Conservation (phyloP, 2,329 filamentous ascomycete genomes). For the Aspergillus flavus region DNA sequence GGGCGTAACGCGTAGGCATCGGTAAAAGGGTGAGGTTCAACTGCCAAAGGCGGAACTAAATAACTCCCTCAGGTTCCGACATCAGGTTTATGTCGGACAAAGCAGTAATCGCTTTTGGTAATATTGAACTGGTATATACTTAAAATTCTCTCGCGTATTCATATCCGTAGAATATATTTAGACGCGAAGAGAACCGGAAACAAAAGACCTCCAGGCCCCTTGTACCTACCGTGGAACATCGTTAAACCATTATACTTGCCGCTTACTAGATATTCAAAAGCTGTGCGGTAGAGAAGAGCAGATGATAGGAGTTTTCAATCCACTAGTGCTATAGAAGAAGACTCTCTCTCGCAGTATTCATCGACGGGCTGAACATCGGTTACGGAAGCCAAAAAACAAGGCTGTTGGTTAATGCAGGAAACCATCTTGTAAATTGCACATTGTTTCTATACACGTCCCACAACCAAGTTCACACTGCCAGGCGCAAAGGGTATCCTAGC, state of each 20-base stretch:
- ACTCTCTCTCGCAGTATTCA: not conserved
- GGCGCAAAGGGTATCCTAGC: constrained; percentile 24
- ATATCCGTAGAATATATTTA: not conserved
- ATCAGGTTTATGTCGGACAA: not conserved
- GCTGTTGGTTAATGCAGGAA: constrained; percentile 15
- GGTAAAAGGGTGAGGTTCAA: not conserved
- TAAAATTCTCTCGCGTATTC: not conserved
- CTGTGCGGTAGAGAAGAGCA: not conserved
- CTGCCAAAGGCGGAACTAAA: not conserved
- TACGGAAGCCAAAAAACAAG: constrained; percentile 1
- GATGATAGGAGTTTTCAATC: not conserved
- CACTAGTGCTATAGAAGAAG: not conserved
- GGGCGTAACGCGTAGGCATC: not conserved
- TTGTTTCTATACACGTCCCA: constrained; percentile 46
- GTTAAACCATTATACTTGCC: not conserved
- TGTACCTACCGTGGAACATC: not conserved
- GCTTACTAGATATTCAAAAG: not conserved
- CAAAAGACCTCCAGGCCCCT: not conserved
- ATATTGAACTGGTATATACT: not conserved
- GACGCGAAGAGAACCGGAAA: not conserved
- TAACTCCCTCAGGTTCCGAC: not conserved
- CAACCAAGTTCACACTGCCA: constrained; percentile 35
- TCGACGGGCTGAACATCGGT: not conserved
- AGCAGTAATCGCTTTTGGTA: not conserved
- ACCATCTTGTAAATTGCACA: constrained; percentile 38